phyloP scores from a whole-genome alignment of 441 rosid species.

The Gossypium gossypioides region DNA sequence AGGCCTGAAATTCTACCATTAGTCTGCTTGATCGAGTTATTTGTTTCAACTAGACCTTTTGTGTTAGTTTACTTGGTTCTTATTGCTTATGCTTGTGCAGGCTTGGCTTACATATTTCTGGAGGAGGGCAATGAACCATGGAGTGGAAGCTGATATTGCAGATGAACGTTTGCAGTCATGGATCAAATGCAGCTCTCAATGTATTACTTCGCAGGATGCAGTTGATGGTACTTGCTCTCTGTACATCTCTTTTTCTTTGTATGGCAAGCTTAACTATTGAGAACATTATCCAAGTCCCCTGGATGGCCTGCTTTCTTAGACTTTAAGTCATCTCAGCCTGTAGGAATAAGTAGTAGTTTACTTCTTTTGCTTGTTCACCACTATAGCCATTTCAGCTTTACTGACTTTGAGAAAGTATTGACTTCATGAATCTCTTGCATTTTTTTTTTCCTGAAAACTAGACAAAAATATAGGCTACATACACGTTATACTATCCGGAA shows the following conservation, averaged over 20 bases:
- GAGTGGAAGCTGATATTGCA: constrained; percentile 57
- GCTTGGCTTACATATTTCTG: constrained; percentile 62
- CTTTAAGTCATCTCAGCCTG: not conserved
- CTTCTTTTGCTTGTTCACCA: not conserved
- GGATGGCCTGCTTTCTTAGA: not conserved
- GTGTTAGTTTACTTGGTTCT: not conserved
- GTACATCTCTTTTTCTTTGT: not conserved
- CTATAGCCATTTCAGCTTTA: no score
- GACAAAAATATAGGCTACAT: no score
- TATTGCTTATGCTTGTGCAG: constrained; percentile 20
- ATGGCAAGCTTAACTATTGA: not conserved
- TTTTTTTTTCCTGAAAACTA: no score
- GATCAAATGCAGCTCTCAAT: constrained; percentile 35
- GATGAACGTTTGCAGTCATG: constrained; percentile 57
- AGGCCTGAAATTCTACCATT: not conserved
- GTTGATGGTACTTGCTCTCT: constrained; percentile 55
- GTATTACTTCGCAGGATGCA: constrained; percentile 52
- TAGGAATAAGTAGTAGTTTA: not conserved
- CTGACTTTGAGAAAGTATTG: no score
- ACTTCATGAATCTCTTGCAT: no score
- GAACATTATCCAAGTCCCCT: not conserved
- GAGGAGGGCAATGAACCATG: constrained; percentile 62
- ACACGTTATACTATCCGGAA: no score
- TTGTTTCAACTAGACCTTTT: not conserved
- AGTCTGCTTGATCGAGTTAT: not conserved